A percentile compares a stretch with the other conserved stretches of the same genome.
These are phyloP conservation scores for Suhomyces xylopsoci DNA, from an alignment of 805 yeast genomes.

Conservation along the genomic window DNA sequence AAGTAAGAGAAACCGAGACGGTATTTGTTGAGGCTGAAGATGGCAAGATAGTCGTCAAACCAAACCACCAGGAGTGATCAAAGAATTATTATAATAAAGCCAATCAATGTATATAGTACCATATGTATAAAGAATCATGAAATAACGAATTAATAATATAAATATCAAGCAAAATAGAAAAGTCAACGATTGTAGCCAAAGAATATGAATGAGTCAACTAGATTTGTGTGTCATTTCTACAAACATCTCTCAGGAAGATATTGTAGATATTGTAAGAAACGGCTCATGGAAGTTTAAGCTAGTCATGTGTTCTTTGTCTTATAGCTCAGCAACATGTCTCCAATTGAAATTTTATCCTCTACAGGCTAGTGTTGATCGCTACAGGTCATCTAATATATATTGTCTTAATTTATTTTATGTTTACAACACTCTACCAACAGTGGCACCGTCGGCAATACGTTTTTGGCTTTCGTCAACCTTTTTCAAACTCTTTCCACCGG, in stretches of 20 bases:
- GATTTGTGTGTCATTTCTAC: no score
- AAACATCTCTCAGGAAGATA: no score
- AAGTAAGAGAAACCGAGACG: conserved; percentile 45
- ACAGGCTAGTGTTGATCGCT: neutral
- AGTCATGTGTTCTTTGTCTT: neutral
- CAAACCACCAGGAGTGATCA: conserved; percentile 28
- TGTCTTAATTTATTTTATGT: neutral
- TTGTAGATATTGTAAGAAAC: no score
- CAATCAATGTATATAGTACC: neutral
- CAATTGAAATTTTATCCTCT: no score
- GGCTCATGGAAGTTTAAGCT: neutral
- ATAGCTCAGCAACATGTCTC: neutral
- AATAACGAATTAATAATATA: neutral
- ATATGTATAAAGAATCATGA: neutral
- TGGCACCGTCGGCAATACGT: conserved; percentile 43
- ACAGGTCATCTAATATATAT: neutral
- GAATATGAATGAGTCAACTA: no score
- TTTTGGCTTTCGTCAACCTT: conserved; percentile 50
- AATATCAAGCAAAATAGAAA: no score
- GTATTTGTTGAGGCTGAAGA: conserved; percentile 27
- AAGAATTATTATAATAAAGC: neutral
- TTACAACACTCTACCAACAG: conserved; percentile 50
- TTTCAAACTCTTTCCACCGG: conserved; percentile 48
- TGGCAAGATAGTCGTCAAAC: conserved; percentile 23
- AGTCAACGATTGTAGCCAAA: no score